Evolutionary conservation across 106 monocot species (phyloP).

Genomic region (Dendrobium nobile): DNA sequence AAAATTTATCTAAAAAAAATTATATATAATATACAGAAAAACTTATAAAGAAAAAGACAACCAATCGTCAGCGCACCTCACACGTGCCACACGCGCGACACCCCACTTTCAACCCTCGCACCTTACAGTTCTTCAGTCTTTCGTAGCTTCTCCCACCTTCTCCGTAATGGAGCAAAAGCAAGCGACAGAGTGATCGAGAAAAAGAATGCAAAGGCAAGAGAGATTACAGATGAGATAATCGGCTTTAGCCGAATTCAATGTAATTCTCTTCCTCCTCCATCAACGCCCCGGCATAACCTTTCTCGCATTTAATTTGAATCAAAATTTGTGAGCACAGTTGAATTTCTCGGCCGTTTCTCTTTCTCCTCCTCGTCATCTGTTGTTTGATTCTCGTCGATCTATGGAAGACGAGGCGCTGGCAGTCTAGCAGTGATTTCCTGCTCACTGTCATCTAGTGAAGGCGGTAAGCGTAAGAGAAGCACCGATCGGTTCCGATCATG

Average conservation of each 20-base stretch:
- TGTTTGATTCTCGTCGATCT: neutral
- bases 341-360: neutral
- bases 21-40: no score
- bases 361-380: neutral
- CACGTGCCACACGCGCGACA: no score
- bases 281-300: neutral
- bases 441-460: neutral
- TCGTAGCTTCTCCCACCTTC: neutral
- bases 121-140: neutral
- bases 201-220: neutral
- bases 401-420: neutral
- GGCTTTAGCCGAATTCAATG: neutral
- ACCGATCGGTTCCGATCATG: constrained; percentile 20
- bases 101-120: no score
- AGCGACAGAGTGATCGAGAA: neutral
- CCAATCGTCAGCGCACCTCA: no score
- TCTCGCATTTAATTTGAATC: neutral
- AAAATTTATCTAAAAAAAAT: no score
- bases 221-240: neutral
- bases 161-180: neutral
- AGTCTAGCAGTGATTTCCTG: neutral
- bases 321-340: neutral
- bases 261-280: neutral
- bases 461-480: neutral
- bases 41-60: no score